Evolutionary conservation across 768 basidiomycete species (phyloP).

Genomic region (Paxillus rubicundulus): DNA sequence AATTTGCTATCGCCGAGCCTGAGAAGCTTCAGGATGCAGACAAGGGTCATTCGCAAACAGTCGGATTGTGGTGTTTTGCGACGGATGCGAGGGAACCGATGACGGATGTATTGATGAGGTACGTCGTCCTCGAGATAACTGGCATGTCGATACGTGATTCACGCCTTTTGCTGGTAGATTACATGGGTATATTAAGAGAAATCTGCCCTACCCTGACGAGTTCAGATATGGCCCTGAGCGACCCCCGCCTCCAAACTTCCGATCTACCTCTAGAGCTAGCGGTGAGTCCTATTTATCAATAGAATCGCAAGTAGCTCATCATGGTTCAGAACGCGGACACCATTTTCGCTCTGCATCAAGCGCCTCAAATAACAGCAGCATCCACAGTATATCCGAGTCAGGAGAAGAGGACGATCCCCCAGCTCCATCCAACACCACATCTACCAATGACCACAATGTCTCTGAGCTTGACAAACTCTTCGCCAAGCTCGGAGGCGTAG

Average conservation of each 20-base stretch:
- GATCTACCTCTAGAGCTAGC: constrained; percentile 30
- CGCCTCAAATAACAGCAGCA: constrained; percentile 34
- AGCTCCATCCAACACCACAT: constrained; percentile 8
- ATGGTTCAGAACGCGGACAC: constrained; percentile 19
- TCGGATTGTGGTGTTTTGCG: constrained; percentile 76
- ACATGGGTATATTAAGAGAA: constrained; percentile 64
- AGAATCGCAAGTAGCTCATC: constrained; percentile 4
- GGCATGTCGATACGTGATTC: not conserved
- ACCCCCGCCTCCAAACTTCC: constrained; percentile 58
- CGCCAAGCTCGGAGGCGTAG: constrained; percentile 34
- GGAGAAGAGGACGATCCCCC: constrained; percentile 24
- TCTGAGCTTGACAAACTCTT: constrained; percentile 46
- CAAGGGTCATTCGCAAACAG: constrained; percentile 56
- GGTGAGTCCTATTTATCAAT: constrained; percentile 11
- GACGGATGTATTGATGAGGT: constrained; percentile 70
- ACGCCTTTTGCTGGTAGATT: constrained; percentile 39
- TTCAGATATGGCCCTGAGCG: constrained; percentile 66
- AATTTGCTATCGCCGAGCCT: constrained; percentile 43
- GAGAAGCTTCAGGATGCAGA: constrained; percentile 44
- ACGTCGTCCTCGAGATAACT: constrained; percentile 13
- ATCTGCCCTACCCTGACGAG: constrained; percentile 68
- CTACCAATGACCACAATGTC: constrained; percentile 15
- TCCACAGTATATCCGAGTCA: constrained; percentile 35
- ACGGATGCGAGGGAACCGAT: constrained; percentile 69
- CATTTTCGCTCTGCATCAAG: constrained; percentile 32